These are phyloP conservation scores for Cutaneotrichosporon sp. DNA, from an alignment of 1,284 basidiomycete genomes.

Conservation along the genomic window DNA sequence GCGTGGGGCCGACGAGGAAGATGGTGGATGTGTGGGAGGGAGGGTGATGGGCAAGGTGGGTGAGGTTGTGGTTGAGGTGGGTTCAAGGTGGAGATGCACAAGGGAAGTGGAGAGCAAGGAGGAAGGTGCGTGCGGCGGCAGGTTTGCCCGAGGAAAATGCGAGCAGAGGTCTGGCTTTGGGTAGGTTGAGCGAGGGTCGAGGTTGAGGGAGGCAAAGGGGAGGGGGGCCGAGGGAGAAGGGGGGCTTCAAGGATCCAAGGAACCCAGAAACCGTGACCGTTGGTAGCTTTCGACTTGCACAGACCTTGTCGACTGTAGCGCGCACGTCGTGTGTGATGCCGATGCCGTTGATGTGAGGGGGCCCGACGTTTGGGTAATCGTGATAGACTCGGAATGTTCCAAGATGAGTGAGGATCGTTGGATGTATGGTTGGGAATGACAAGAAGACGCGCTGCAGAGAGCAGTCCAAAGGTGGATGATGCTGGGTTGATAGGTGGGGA, in stretches of 20 bases:
- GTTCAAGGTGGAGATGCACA: too few relatives aligned
- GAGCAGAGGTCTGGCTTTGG: too few relatives aligned
- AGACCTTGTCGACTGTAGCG: not conserved
- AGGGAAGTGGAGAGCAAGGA: not conserved
- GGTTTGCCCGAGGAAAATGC: conserved; percentile 3
- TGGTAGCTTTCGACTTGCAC: not conserved
- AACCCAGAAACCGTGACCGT: not conserved
- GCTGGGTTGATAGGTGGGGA: not conserved
- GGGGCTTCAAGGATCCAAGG: not conserved
- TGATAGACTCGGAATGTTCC: not conserved
- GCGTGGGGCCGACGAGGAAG: too few relatives aligned
- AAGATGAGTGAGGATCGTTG: not conserved
- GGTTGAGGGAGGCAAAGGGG: too few relatives aligned
- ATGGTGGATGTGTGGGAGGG: not conserved
- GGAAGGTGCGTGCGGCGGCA: not conserved
- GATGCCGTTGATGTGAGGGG: not conserved
- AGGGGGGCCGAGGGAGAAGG: too few relatives aligned
- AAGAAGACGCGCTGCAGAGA: not conserved
- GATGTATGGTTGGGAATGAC: not conserved
- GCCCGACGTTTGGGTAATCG: not conserved
- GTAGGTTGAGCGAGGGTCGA: too few relatives aligned
- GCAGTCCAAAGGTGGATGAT: not conserved
- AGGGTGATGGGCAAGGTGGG: too few relatives aligned
- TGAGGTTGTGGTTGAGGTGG: too few relatives aligned
- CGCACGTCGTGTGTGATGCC: not conserved